Percentiles rank a stretch among this genome's conserved stretches.
Conservation (phyloP, 2,329 filamentous ascomycete genomes). For the Pyrenophora graminea region DNA sequence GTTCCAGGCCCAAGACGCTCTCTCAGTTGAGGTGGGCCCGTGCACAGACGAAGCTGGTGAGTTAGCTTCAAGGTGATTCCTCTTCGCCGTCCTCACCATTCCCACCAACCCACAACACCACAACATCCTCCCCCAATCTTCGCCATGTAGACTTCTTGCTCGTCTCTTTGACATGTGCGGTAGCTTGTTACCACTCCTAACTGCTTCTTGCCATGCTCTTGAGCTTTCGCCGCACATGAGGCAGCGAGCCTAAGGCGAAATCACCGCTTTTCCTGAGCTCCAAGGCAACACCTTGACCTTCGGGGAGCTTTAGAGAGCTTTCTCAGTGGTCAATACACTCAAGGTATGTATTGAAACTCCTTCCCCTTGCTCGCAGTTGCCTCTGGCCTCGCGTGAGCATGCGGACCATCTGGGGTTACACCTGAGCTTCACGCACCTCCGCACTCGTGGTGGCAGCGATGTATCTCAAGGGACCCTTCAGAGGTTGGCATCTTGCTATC, state of each 20-base stretch:
- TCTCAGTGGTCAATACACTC: neutral
- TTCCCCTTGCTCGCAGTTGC: neutral
- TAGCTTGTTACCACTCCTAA: neutral
- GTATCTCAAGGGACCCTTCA: neutral
- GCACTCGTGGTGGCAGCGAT: neutral
- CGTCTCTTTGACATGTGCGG: too few relatives aligned
- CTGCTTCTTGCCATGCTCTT: neutral
- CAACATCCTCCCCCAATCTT: neutral
- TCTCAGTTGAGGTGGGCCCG: slow-evolving; percentile 3
- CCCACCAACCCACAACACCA: neutral
- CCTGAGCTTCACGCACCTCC: too few relatives aligned
- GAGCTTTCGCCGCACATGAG: neutral
- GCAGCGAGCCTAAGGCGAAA: neutral
- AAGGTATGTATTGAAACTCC: neutral
- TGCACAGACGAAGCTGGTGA: neutral
- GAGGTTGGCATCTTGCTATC: too few relatives aligned
- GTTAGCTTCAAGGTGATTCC: neutral
- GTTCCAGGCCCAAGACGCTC: neutral
- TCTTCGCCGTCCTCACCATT: neutral
- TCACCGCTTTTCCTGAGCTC: neutral
- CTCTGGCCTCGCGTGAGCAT: neutral
- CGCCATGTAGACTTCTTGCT: too few relatives aligned
- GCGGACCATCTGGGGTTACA: neutral
- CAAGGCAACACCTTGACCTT: neutral
- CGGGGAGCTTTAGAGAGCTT: neutral